Percentiles rank a stretch among this genome's conserved stretches.
Evolutionary conservation across 768 basidiomycete species (phyloP).

Genomic region (Tulasnella sp.): DNA sequence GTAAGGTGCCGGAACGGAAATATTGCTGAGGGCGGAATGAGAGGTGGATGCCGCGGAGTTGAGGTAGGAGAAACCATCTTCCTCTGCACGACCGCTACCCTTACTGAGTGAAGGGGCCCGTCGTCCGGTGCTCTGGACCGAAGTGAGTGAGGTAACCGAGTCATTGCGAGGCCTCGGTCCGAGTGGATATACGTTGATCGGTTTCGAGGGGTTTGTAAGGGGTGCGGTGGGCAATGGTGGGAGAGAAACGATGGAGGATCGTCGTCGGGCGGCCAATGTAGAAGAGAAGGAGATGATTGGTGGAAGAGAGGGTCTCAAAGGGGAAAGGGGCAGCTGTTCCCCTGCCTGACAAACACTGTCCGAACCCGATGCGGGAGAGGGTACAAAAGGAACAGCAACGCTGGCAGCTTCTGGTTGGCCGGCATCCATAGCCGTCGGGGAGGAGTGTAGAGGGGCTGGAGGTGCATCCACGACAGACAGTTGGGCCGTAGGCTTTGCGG

Average conservation of each 20-base stretch:
- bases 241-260: conserved; percentile 63
- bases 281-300: conserved; percentile 4
- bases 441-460: too few relatives aligned
- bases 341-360: too few relatives aligned
- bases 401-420: too few relatives aligned
- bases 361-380: too few relatives aligned
- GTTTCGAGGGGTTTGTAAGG: not conserved
- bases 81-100: conserved; percentile 49
- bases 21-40: conserved; percentile 4
- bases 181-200: not conserved
- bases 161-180: conserved; percentile 2
- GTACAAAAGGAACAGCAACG: too few relatives aligned
- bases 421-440: too few relatives aligned
- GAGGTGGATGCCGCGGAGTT: not conserved
- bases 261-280: conserved; percentile 26
- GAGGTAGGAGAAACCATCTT: conserved; percentile 44
- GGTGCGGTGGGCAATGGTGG: conserved; percentile 32
- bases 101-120: conserved; percentile 24
- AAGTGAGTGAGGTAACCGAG: not conserved
- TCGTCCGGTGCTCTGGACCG: conserved; percentile 1
- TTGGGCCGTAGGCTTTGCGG: too few relatives aligned
- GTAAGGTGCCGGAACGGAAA: conserved; percentile 40
- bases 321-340: too few relatives aligned
- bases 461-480: too few relatives aligned
- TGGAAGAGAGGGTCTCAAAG: not conserved